Base-by-base conservation (phyloP, 2,329 filamentous ascomycete genomes). In the Ophiostoma tasmaniense region DNA sequence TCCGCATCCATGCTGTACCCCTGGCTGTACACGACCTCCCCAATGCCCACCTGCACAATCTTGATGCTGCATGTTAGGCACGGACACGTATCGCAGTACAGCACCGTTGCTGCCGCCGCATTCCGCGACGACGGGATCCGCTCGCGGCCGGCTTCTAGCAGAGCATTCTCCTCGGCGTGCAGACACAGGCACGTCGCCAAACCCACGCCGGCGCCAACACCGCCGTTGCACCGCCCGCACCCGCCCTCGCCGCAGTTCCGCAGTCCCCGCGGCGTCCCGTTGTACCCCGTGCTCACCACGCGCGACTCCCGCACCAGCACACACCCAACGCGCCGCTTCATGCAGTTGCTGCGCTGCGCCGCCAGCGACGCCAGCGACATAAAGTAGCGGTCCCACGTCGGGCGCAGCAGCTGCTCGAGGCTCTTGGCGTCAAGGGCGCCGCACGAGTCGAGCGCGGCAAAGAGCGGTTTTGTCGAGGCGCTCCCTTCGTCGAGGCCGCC, bases 61-160 rank as follows among this genome's bases (percentile, higher is more conserved):
- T 99, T 99, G 81, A 99, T 96, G 75, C 92, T 97, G 79, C 95
- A 99, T 2, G 95, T 99, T 78, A 99, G 82, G 77, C 95, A 99
- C 3, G 95, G 95, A 78, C 95, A 99, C 73, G 93, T 97, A 77
- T 97, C 92, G 79, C 93, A 97, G 80, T 97, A 99, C 33, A 99
- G 81, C 66, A 92, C 90, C 50, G 91, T 87, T 4, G 89, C 91
- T 68, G 92, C 90, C 25, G 92, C 84, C 2, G 71, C 30, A n/a
- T 67, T 50, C 3, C 35, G 64, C 13, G 37, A 30, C 17, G 72
- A 67, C 37, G 72, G 70, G 73, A 99, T 92, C 70, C 95, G 85
- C 79, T 98, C 95, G 74, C 95, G 84, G 0, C 95, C 95, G 25
- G 95, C 95, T 81, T 99, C 95, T 11, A 99, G 83, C 70, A 99